phyloP scores from a whole-genome alignment of 352 stramenopile genomes.

The Thalassiosira delicatula region DNA sequence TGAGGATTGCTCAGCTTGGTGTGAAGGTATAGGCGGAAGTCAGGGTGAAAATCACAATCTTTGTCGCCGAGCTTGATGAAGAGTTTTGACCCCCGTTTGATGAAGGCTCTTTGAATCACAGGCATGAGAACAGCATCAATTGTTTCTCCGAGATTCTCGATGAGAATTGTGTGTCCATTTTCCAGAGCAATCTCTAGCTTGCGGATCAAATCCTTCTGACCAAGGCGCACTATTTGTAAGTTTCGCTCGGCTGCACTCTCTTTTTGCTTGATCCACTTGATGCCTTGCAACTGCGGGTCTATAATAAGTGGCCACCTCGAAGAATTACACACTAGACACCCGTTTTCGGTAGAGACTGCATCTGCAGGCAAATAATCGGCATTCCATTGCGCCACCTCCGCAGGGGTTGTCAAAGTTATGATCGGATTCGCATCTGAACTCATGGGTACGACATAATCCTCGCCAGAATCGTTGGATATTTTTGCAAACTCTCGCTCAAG shows the following conservation, averaged over 20 bases:
- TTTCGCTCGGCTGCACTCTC: slow-evolving; percentile 86
- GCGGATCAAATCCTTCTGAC: slow-evolving; percentile 93
- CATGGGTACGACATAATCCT: slow-evolving; percentile 90
- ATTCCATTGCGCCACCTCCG: slow-evolving; percentile 96
- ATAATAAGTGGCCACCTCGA: slow-evolving; percentile 95
- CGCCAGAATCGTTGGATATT: slow-evolving; percentile 88
- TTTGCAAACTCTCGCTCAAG: slow-evolving; percentile 51
- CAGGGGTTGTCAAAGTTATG: slow-evolving; percentile 92
- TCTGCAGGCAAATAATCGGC: slow-evolving; percentile 94
- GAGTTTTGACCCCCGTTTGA: slow-evolving; percentile 93
- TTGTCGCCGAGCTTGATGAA: slow-evolving; percentile 93
- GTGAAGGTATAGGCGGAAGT: slow-evolving; percentile 96
- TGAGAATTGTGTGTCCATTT: slow-evolving; percentile 93
- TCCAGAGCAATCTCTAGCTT: slow-evolving; percentile 93
- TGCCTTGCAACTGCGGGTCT: slow-evolving; percentile 96
- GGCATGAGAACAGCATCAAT: slow-evolving; percentile 96
- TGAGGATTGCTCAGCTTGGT: slow-evolving; percentile 97
- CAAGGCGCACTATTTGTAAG: slow-evolving; percentile 91
- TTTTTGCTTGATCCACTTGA: slow-evolving; percentile 95
- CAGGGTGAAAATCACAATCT: slow-evolving; percentile 95
- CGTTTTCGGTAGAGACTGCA: slow-evolving; percentile 96
- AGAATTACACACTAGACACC: slow-evolving; percentile 94
- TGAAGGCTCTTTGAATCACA: slow-evolving; percentile 92
- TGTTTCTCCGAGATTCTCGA: slow-evolving; percentile 96
- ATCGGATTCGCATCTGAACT: slow-evolving; percentile 92